Base-by-base conservation (phyloP, 306 rosid species). In the Herpetospermum pedunculosum region DNA sequence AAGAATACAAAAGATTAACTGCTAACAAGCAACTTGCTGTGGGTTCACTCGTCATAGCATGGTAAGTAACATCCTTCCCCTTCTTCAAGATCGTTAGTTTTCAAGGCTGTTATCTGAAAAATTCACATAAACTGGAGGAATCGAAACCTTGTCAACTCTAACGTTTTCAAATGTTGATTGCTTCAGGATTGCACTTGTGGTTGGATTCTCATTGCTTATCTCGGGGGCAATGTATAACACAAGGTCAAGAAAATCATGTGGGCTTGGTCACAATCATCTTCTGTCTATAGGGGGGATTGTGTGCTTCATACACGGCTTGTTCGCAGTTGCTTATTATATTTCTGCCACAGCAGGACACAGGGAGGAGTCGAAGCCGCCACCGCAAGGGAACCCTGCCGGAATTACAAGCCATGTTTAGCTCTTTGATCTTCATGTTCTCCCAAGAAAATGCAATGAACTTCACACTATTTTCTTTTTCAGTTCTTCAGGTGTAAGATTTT, bases 301-400 rank as follows among this genome's bases (percentile, higher is more conserved):
- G 40, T 94, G 97, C 57, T 94, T 88, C 83, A 30, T 91, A 55
- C 97, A 94, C 9, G 95, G 85, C 55, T n/a, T 89, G 52, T 80
- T 91, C 71, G 79, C 78, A 3, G 75, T 89, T 3, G 87, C 79
- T 8, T 94, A 85, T 58, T 85, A 83, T 46, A 76, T 89, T n/a
- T n/a, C n/a, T n/a, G n/a, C 78, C 71, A 76, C 80, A 0, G 91
- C 92, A 4, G 21, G 82, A 6, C 18, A 2, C 40, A 80, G 55
- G 73, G 94, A 89, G 53, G 82, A 77, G 25, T 69, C 30, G 73
- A 78, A 50, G 34, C 59, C 38, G 3, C 74, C 14, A 13, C 72
- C 11, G 10, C 81, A 57, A 16, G 74, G 52, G 46, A 37, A 60
- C 41, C 55, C 77, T 25, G n/a, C 25, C 0, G 9, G 9, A 28